phyloP scores from a whole-genome alignment of 176 grass and related monocot genomes.

The Phoenix dactylifera region DNA sequence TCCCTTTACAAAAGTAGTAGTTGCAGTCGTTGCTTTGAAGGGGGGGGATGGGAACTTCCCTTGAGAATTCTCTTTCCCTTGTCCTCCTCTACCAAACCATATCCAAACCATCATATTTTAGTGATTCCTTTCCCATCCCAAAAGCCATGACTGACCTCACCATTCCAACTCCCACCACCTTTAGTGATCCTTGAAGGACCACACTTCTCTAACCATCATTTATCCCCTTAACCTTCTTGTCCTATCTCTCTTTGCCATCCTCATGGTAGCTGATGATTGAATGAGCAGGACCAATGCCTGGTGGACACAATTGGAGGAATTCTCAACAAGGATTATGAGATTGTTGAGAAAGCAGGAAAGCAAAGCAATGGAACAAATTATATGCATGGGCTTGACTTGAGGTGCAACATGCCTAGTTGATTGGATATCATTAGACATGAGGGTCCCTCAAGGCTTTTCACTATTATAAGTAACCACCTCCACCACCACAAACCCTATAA shows the following conservation, averaged over 20 bases:
- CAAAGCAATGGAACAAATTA: no score
- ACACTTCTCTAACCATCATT: no score
- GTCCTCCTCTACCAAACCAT: conserved; percentile 27
- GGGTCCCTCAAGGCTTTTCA: not conserved
- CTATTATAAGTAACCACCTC: no score
- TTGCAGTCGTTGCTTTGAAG: conserved; percentile 22
- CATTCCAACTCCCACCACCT: conserved; percentile 25
- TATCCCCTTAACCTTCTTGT: no score
- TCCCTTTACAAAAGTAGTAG: conserved; percentile 15
- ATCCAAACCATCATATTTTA: conserved; percentile 31
- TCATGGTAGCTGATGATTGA: no score
- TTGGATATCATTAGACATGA: conserved; percentile 1
- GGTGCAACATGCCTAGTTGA: no score
- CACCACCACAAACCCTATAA: conserved; percentile 17
- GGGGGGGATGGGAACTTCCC: not conserved
- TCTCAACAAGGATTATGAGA: no score
- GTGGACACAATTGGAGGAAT: no score
- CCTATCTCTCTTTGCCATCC: no score
- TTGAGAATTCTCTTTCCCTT: conserved; percentile 20
- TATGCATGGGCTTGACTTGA: no score
- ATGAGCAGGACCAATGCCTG: no score
- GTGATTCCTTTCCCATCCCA: conserved; percentile 21
- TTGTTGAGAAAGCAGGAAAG: no score
- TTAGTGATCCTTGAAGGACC: not conserved
- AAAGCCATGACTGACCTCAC: conserved; percentile 24